Evolutionary conservation across 2,329 filamentous ascomycete genomes (phyloP), one percentile per base, ranked within the genome.

Genomic region (Cryoendolithus antarcticus): DNA sequence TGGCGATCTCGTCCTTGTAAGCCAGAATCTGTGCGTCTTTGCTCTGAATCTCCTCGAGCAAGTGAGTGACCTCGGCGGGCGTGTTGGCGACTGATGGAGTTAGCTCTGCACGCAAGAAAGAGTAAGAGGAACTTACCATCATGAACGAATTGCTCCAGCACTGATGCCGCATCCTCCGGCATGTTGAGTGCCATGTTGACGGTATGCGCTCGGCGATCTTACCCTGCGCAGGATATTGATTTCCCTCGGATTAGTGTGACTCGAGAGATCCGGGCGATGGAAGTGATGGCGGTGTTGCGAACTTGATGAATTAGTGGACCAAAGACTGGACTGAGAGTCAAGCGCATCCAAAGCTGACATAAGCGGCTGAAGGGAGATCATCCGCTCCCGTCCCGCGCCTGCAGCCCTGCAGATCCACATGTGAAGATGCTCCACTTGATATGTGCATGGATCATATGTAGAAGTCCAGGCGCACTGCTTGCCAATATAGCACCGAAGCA

Each of bases 11-110:
- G 44, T 75, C 71, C 42, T 79, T 67, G 56, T 80, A 79, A 35
- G 84, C 77, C 54, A 75, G 68, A 49, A 84, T 81, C 47, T 77
- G 70, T 36, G 74, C 71, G 57, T 93, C 84, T 60, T 88, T 89
- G 57, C 83, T 80, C 54, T 77, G 70, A 46, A 89, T 83, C 62
- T 91, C 84, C 56, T 88, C 83, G 54, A 88, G 80, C 45, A 89
- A 71, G 63, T 88, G 86, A 12, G 80, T 78, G 43, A 91, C 78
- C 62, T 91, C 84, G 46, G 84, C 81, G 45, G 83, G 83, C 21
- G 89, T 70, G 54, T 91, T 91, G 52, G 82, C 77, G 12, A 82
- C 80, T 69, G 44, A 4, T 38, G 4, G 8, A 13, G 21, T 45
- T 11, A 39, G 21, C 9, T 31, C 10, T 30, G n/a, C 13, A 30